phyloP scores from a whole-genome alignment of 2,329 filamentous ascomycete species.

The Cryoendolithus antarcticus region DNA sequence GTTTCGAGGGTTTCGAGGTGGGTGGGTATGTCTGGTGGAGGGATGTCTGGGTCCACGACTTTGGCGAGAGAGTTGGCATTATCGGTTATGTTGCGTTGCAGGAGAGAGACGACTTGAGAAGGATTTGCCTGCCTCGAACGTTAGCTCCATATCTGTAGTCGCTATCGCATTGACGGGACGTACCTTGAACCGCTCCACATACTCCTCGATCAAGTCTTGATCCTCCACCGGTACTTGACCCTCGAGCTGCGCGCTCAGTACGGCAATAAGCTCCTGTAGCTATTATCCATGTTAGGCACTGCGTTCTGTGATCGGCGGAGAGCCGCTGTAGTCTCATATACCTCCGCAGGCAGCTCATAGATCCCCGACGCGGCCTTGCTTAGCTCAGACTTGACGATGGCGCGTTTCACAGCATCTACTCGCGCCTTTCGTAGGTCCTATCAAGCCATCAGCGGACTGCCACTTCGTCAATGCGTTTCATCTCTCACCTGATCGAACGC shows the following conservation, averaged over 20 bases:
- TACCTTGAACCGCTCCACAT: conserved; percentile 28
- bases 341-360: conserved; percentile 29
- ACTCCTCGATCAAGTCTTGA: conserved; percentile 26
- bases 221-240: conserved; percentile 26
- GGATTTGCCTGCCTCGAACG: conserved; percentile 20
- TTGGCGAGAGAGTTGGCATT: conserved; percentile 22
- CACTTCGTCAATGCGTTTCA: no score
- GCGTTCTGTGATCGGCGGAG: not conserved
- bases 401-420: conserved; percentile 20
- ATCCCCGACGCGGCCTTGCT: conserved; percentile 22
- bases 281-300: conserved; percentile 7
- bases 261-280: conserved; percentile 31
- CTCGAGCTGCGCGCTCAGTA: conserved; percentile 28
- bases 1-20: conserved; percentile 9
- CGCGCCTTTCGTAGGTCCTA: conserved; percentile 28
- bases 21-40: conserved; percentile 7
- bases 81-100: conserved; percentile 2
- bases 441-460: not conserved
- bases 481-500: conserved; percentile 25
- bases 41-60: conserved; percentile 12
- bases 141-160: not conserved
- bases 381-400: conserved; percentile 25
- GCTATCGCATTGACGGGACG: not conserved
- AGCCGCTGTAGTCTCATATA: conserved; percentile 4
- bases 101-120: conserved; percentile 18